phyloP scores from a whole-genome alignment of 1,139 yeast species.

The Debaryomycetaceae sp. region DNA sequence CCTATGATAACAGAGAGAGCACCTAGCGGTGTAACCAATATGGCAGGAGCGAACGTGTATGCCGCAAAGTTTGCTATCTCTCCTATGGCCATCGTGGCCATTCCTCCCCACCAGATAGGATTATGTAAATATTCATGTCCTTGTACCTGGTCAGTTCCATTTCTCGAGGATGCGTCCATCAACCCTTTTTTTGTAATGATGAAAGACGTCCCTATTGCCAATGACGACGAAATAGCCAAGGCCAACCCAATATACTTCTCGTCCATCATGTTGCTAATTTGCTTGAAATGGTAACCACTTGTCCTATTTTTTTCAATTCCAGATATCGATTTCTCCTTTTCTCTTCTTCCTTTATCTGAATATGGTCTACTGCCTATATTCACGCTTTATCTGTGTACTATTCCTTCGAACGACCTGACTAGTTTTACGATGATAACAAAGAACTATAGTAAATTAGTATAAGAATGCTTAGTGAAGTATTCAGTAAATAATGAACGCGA shows the following conservation, averaged over 20 bases:
- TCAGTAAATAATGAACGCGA: neutral
- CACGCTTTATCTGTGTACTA: too few species aligned
- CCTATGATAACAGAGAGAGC: constrained; percentile 89
- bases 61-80: constrained; percentile 94
- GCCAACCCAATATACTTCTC: constrained; percentile 90
- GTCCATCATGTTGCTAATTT: constrained; percentile 39
- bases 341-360: neutral
- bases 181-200: constrained; percentile 88
- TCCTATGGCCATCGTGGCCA: constrained; percentile 86
- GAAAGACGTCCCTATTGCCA: constrained; percentile 88
- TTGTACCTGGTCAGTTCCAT: constrained; percentile 61
- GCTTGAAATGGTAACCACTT: neutral
- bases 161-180: constrained; percentile 62
- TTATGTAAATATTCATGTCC: constrained; percentile 73
- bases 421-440: too few species aligned
- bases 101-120: constrained; percentile 96
- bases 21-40: constrained; percentile 87
- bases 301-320: neutral
- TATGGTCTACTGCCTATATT: too few species aligned
- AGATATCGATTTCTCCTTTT: neutral
- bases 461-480: too few species aligned
- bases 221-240: constrained; percentile 80
- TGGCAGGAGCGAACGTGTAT: constrained; percentile 92
- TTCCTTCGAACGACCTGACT: too few species aligned
- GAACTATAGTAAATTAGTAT: too few species aligned